Conservation (phyloP, 495 filamentous ascomycete species). For the Friedmanniomyces endolithicus region DNA sequence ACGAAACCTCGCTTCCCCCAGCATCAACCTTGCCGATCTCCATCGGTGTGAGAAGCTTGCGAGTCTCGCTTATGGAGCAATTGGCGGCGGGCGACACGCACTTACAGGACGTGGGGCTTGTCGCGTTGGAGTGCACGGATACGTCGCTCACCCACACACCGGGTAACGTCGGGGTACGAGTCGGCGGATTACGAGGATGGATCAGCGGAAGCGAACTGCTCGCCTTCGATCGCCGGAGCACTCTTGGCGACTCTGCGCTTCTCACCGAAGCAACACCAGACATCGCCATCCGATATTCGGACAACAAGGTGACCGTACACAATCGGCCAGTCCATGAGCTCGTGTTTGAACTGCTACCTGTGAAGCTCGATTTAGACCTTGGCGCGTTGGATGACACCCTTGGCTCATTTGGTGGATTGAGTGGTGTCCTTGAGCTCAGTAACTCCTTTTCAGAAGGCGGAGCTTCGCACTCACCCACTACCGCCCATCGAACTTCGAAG, state of each 20-base stretch:
- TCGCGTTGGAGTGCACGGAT: slow-evolving; percentile 59
- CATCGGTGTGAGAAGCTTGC: background rate
- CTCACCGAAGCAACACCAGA: slow-evolving; percentile 11
- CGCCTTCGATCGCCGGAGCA: slow-evolving; percentile 53
- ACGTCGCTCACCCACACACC: background rate
- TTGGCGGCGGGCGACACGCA: background rate
- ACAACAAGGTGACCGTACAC: background rate
- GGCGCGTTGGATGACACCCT: slow-evolving; percentile 75
- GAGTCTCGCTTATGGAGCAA: slow-evolving; percentile 2
- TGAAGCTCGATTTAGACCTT: slow-evolving; percentile 66
- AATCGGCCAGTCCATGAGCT: slow-evolving; percentile 26
- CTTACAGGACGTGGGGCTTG: slow-evolving; percentile 18
- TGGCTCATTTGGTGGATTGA: slow-evolving; percentile 80
- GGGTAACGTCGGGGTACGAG: background rate
- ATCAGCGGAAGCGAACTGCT: slow-evolving; percentile 34
- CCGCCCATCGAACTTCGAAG: slow-evolving; percentile 34
- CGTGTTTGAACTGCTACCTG: slow-evolving; percentile 68
- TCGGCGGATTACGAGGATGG: background rate
- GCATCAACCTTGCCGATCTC: background rate
- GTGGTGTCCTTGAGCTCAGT: slow-evolving; percentile 77
- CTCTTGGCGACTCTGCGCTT: slow-evolving; percentile 55
- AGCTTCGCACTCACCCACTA: slow-evolving; percentile 21
- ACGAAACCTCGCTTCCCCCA: background rate
- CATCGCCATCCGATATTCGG: slow-evolving; percentile 1
- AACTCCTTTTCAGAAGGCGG: slow-evolving; percentile 68